Conservation (phyloP, 805 yeast genomes). For the Cyberlindnera suaveolens region DNA sequence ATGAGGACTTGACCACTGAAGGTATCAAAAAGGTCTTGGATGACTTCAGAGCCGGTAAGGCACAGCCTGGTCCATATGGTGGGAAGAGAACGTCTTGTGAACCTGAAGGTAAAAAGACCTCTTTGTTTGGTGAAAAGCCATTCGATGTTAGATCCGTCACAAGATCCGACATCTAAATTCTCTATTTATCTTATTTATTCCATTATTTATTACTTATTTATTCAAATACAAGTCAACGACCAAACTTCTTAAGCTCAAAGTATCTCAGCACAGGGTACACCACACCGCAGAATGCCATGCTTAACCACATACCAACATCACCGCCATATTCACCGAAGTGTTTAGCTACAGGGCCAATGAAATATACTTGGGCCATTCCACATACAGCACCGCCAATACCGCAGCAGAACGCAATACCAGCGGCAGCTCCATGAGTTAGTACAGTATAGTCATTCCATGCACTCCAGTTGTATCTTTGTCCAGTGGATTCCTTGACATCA, state of each 20-base stretch:
- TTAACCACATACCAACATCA: conserved; percentile 77
- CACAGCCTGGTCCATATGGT: conserved; percentile 62
- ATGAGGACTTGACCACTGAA: conserved; percentile 74
- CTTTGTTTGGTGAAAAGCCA: conserved; percentile 55
- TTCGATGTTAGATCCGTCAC: conserved; percentile 64
- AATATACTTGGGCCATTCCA: conserved; percentile 86
- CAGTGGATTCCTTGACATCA: conserved; percentile 13
- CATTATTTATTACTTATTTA: background rate
- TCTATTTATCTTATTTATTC: conserved; percentile 2
- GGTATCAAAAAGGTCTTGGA: conserved; percentile 55
- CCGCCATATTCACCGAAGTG: conserved; percentile 55
- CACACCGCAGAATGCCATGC: conserved; percentile 64
- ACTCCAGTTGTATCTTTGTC: conserved; percentile 57
- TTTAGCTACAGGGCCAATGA: conserved; percentile 71
- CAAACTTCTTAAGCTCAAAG: conserved; percentile 52
- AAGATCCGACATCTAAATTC: conserved; percentile 54
- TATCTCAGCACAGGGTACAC: conserved; percentile 60
- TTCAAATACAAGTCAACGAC: conserved; percentile 27
- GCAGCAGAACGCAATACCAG: conserved; percentile 53
- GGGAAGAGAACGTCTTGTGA: conserved; percentile 65
- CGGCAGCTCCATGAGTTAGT: conserved; percentile 69
- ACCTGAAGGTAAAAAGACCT: conserved; percentile 66
- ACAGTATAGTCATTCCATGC: conserved; percentile 59
- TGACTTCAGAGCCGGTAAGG: conserved; percentile 56
- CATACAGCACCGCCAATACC: conserved; percentile 82